Evolutionary conservation across 768 basidiomycete genomes (phyloP).

Genomic region (Boletales sp.): DNA sequence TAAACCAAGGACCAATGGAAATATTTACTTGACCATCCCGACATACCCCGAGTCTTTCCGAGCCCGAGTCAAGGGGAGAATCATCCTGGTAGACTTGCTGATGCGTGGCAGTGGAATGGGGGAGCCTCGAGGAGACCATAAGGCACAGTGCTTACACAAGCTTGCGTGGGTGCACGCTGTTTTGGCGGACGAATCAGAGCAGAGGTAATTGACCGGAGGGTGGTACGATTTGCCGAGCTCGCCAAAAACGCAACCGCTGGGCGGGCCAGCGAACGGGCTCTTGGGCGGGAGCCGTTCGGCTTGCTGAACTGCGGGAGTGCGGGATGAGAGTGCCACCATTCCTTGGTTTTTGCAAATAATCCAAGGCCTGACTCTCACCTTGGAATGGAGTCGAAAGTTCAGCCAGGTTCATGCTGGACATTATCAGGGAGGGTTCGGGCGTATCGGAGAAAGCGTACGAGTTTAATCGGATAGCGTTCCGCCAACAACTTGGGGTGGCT

Average conservation of each 20-base stretch:
- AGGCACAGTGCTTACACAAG: slow-evolving; percentile 14
- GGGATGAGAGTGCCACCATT: no score
- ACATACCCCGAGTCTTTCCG: slow-evolving; percentile 12
- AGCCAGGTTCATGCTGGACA: no score
- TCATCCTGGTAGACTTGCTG: slow-evolving; percentile 7
- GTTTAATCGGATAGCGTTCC: slow-evolving; percentile 13
- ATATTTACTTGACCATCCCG: slow-evolving; percentile 18
- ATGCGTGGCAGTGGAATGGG: slow-evolving; percentile 21
- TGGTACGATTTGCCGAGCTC: neutral
- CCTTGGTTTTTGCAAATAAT: no score
- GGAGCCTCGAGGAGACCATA: slow-evolving; percentile 15
- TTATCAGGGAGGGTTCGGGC: neutral
- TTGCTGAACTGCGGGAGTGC: no score
- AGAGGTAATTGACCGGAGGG: neutral
- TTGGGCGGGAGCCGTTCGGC: no score
- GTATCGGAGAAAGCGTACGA: slow-evolving; percentile 4
- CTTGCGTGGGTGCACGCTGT: neutral
- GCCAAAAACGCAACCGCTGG: neutral
- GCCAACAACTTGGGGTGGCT: no score
- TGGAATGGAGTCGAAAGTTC: no score
- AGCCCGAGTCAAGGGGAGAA: slow-evolving; percentile 7
- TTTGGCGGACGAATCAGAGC: neutral
- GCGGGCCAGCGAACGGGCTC: neutral
- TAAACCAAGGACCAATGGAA: slow-evolving; percentile 14
- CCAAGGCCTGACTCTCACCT: no score